Base-by-base conservation (phyloP, 83 land plant genomes). In the Diphasiastrum complanatum region DNA sequence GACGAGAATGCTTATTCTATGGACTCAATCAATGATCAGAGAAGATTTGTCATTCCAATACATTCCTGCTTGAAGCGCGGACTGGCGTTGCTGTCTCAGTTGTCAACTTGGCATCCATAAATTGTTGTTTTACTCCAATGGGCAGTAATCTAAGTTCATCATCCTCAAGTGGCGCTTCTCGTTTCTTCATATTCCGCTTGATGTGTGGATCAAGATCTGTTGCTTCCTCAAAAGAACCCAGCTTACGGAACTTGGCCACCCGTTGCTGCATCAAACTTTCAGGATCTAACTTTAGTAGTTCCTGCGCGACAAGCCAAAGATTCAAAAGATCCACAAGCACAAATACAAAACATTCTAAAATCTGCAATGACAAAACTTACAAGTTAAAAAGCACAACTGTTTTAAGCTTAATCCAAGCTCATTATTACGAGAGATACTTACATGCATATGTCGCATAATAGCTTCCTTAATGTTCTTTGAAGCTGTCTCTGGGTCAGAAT, bases 171-270 rank as follows among this genome's bases (percentile, higher is more conserved):
- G 78, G 74, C 26, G 71, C 77, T 30, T 70, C 86, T 53, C 65
- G 75, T 74, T 78, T 75, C 71, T 85, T 88, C 86, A 85, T 85
- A 72, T 85, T 89, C 40, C 76, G 75, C 37, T 74, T 85, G 27
- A 47, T 68, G 26, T 43, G 45, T 0, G 86, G 76, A 56, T 80
- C 82, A 5, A 78, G 46, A 14, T 77, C 77, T 3, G 64, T 67
- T 5, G 74, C 76, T 69, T 87, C 85, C 48, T 83, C 67, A 61
- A 71, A 65, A n/a, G 77, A 76, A 56, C 85, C 93, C 25, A 87
- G 63, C 38, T 71, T 64, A n/a, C 93, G 62, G 65, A 81, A 87
- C 64, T 87, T 87, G 0, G 66, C 70, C 32, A 45, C 47, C 14
- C 85, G 70, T 25, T 83, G 85, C 47, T 63, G 20, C 70, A 83